A percentile compares a stretch with the other conserved stretches of the same genome.
phyloP scores from a whole-genome alignment of 2,329 filamentous ascomycete species.

The Fusarium goolgardi region DNA sequence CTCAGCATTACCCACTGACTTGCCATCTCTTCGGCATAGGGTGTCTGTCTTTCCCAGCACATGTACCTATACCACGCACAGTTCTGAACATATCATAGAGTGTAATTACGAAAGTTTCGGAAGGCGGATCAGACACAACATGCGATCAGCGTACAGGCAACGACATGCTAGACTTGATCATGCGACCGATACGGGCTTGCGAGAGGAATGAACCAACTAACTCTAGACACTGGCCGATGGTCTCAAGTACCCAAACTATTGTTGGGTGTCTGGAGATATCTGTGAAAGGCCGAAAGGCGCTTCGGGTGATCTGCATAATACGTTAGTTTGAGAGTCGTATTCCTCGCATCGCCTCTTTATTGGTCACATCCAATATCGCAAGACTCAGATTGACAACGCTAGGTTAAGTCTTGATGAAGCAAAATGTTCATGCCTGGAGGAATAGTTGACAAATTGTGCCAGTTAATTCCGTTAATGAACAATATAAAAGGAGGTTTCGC shows the following conservation, averaged over 20 bases:
- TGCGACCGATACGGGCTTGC: slow-evolving; percentile 38
- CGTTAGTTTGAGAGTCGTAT: slow-evolving; percentile 36
- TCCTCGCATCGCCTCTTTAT: slow-evolving; percentile 38
- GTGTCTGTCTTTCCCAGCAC: no score
- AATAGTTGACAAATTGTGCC: neutral
- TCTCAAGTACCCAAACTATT: neutral
- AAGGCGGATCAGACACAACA: neutral
- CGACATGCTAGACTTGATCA: neutral
- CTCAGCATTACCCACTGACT: neutral
- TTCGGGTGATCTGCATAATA: slow-evolving; percentile 13
- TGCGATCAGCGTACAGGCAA: neutral
- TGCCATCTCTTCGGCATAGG: neutral
- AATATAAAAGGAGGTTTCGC: neutral
- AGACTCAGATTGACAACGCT: slow-evolving; percentile 11
- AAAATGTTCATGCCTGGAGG: neutral
- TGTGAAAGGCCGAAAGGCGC: neutral
- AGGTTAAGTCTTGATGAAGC: neutral
- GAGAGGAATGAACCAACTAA: slow-evolving; percentile 24
- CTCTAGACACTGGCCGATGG: no score
- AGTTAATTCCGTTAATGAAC: no score
- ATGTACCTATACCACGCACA: neutral
- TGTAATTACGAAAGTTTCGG: neutral
- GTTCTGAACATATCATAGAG: neutral
- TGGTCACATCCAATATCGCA: slow-evolving; percentile 33
- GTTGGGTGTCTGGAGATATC: neutral